phyloP scores from a whole-genome alignment of 2,329 filamentous ascomycete genomes.

The Cladosporium austrohemisphaericum region DNA sequence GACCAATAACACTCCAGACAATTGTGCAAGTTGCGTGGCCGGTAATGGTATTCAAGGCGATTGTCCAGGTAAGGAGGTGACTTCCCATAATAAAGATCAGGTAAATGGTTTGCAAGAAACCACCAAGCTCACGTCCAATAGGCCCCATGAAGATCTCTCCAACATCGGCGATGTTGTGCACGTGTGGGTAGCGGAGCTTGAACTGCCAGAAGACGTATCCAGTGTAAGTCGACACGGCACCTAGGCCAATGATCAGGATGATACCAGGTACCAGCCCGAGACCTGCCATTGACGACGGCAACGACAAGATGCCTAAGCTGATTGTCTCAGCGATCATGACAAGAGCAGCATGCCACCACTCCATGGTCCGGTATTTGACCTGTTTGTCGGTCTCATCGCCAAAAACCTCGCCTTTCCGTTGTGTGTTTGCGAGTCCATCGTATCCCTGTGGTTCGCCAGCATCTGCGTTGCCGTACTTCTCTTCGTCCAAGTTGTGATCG shows the following conservation, averaged over 20 bases:
- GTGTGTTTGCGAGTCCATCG: slow-evolving; percentile 6
- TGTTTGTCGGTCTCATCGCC: slow-evolving; percentile 22
- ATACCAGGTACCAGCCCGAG: slow-evolving; percentile 54
- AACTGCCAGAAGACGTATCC: slow-evolving; percentile 60
- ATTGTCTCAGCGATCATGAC: slow-evolving; percentile 58
- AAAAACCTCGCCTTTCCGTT: slow-evolving; percentile 8
- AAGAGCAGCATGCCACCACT: slow-evolving; percentile 42
- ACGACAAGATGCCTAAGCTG: slow-evolving; percentile 53
- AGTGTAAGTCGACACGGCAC: slow-evolving; percentile 57
- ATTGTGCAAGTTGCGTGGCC: slow-evolving; percentile 62
- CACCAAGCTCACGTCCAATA: slow-evolving; percentile 62
- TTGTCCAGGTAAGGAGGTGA: slow-evolving; percentile 67
- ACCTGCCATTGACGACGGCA: slow-evolving; percentile 51
- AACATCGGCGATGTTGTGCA: slow-evolving; percentile 62
- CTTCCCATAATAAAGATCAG: slow-evolving; percentile 66
- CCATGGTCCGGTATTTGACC: slow-evolving; percentile 51
- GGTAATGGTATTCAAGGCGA: slow-evolving; percentile 65
- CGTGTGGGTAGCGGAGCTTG: slow-evolving; percentile 51
- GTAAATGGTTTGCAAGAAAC: slow-evolving; percentile 60
- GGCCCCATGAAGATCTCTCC: slow-evolving; percentile 59
- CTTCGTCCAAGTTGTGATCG: background rate
- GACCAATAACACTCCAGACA: slow-evolving; percentile 59
- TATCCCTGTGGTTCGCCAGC: slow-evolving; percentile 2
- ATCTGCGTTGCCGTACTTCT: slow-evolving; percentile 4
- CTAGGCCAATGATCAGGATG: slow-evolving; percentile 53